Conservation (phyloP, 169 alveolate genomes). For the Pseudocohnilembus persalinus region DNA sequence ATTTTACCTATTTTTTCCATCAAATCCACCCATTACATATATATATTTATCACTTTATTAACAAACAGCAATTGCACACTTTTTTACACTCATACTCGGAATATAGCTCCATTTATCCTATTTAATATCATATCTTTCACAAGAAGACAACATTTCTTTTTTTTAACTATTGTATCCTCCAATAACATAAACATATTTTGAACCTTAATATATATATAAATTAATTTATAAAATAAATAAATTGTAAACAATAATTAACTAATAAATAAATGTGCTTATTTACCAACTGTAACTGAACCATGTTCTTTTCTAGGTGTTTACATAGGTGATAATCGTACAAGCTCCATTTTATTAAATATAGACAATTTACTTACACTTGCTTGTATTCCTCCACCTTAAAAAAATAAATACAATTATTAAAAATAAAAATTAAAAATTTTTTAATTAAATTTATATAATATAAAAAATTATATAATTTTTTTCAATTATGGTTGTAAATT, state of each 20-base stretch:
- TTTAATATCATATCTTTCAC: constrained; percentile 54
- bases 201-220: too few species aligned
- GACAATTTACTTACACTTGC: constrained; percentile 48
- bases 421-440: too few species aligned
- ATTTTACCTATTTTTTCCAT: constrained; percentile 53
- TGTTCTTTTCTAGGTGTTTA: constrained; percentile 70
- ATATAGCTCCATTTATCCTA: constrained; percentile 57
- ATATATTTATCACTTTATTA: constrained; percentile 56
- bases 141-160: constrained; percentile 47
- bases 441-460: too few species aligned
- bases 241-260: too few species aligned
- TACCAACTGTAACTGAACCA: constrained; percentile 58
- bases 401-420: too few species aligned
- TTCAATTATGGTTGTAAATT: too few species aligned
- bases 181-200: constrained; percentile 67
- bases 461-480: too few species aligned
- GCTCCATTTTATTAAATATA: constrained; percentile 12
- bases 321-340: constrained; percentile 43
- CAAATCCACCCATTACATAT: constrained; percentile 77
- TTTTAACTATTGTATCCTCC: constrained; percentile 72
- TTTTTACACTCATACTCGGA: constrained; percentile 50
- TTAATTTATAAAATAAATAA: too few species aligned
- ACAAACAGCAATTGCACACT: constrained; percentile 74
- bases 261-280: too few species aligned
- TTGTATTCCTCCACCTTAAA: constrained; percentile 63